Conservation (phyloP, 257 asterid species). For the Cynanchum wilfordii region DNA sequence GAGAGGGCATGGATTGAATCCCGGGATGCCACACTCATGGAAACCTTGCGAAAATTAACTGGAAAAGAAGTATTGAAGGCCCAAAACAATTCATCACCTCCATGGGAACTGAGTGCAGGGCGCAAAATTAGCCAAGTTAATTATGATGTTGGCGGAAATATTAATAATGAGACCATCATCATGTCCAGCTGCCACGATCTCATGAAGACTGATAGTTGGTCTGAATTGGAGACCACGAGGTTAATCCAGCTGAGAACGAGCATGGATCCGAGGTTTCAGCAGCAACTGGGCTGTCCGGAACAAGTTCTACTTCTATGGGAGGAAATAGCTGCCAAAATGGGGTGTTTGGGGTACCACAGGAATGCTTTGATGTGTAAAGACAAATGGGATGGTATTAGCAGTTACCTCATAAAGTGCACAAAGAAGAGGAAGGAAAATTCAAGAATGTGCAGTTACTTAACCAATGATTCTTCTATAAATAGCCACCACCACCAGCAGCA, state of each 20-base stretch:
- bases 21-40: conserved; percentile 63
- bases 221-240: conserved; percentile 47
- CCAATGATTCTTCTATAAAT: conserved; percentile 29
- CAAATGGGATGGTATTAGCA: conserved; percentile 59
- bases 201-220: conserved; percentile 41
- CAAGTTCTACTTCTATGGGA: conserved; percentile 58
- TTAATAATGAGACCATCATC: conserved; percentile 20
- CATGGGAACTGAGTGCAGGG: neutral
- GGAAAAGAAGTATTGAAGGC: conserved; percentile 29
- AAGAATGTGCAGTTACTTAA: conserved; percentile 30
- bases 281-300: conserved; percentile 31
- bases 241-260: conserved; percentile 47
- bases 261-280: conserved; percentile 48
- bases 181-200: conserved; percentile 10
- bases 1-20: conserved; percentile 89
- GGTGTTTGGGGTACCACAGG: conserved; percentile 63
- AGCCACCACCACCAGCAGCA: conserved; percentile 9
- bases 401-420: conserved; percentile 43
- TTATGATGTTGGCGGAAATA: conserved; percentile 25
- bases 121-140: conserved; percentile 22
- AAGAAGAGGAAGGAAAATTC: conserved; percentile 57
- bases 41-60: conserved; percentile 45
- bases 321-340: conserved; percentile 56
- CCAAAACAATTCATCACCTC: neutral
- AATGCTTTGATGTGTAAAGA: conserved; percentile 48